Percentiles rank a stretch among this genome's conserved stretches.
Evolutionary conservation across 2,329 filamentous ascomycete genomes (phyloP).

Genomic region (Trichoderma guizhouense): DNA sequence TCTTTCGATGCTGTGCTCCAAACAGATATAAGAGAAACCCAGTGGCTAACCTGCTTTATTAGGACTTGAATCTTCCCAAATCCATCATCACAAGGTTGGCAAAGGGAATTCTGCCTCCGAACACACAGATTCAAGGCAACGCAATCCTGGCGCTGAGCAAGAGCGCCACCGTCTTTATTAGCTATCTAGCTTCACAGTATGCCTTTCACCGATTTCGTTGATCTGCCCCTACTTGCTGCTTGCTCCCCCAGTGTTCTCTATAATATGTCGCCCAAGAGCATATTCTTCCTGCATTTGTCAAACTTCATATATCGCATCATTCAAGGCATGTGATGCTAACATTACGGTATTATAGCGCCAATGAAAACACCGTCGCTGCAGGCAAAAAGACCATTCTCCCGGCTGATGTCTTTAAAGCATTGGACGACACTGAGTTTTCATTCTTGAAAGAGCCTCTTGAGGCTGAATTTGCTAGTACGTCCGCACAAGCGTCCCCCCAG

Average conservation of each 20-base stretch:
- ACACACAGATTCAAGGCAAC: conserved; percentile 81
- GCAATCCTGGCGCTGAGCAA: conserved; percentile 76
- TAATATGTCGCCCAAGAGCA: not conserved
- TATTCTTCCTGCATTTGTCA: not conserved
- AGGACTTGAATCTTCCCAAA: conserved; percentile 76
- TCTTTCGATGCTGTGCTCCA: not conserved
- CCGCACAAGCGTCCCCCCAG: not conserved
- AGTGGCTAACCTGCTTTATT: not conserved
- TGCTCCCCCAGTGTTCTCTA: no score
- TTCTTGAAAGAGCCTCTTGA: conserved; percentile 67
- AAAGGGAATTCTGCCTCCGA: conserved; percentile 74
- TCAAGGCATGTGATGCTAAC: not conserved
- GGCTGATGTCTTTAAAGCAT: conserved; percentile 70
- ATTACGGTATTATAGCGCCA: conserved; percentile 52
- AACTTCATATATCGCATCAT: not conserved
- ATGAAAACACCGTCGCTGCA: conserved; percentile 63
- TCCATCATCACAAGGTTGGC: conserved; percentile 77
- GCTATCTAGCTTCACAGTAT: conserved; percentile 71
- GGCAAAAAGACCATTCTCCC: conserved; percentile 77
- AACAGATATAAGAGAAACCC: not conserved
- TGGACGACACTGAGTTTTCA: conserved; percentile 74
- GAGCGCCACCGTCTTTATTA: conserved; percentile 80
- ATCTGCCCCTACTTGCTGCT: no score
- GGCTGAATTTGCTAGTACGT: conserved; percentile 71
- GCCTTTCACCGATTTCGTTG: conserved; percentile 30